Percentiles rank a stretch among this genome's conserved stretches.
Conservation (phyloP, 768 basidiomycete genomes). For the Leccinum truebloodii region DNA sequence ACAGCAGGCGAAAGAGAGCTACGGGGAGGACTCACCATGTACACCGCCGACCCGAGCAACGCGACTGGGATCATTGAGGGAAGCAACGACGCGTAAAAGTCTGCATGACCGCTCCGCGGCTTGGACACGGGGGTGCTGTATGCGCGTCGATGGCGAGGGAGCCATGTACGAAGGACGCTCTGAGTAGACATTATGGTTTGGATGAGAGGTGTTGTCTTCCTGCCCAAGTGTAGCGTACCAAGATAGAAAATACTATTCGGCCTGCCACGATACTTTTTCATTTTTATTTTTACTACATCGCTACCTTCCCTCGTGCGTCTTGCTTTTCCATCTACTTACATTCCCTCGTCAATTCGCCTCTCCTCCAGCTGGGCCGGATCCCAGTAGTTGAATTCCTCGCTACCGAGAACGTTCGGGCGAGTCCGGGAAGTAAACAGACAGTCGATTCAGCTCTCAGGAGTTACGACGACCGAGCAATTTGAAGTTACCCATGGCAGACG, state of each 20-base stretch:
- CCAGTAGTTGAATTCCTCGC: conserved; percentile 5
- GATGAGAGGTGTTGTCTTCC: background rate
- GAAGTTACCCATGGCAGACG: conserved; percentile 18
- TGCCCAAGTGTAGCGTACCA: background rate
- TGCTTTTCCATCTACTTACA: background rate
- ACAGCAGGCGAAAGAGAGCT: background rate
- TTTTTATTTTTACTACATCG: background rate
- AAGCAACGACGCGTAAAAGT: conserved; percentile 67
- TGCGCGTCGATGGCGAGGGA: conserved; percentile 1
- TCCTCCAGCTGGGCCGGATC: conserved; percentile 13
- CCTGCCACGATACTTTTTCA: background rate
- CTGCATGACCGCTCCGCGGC: conserved; percentile 50
- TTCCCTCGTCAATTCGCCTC: conserved; percentile 4
- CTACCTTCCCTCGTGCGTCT: background rate
- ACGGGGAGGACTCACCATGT: conserved; percentile 51
- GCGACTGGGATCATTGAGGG: conserved; percentile 81
- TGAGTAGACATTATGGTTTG: background rate
- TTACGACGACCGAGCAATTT: background rate
- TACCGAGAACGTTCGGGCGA: background rate
- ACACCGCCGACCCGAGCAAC: conserved; percentile 76
- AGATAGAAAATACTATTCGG: conserved; percentile 10
- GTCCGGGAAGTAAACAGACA: background rate
- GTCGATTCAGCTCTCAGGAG: background rate
- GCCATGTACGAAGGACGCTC: conserved; percentile 1
- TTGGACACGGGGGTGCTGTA: conserved; percentile 14